Percentiles rank a stretch among this genome's conserved stretches.
Evolutionary conservation across 495 filamentous ascomycete species (phyloP).

Genomic region (Collariella sp.): DNA sequence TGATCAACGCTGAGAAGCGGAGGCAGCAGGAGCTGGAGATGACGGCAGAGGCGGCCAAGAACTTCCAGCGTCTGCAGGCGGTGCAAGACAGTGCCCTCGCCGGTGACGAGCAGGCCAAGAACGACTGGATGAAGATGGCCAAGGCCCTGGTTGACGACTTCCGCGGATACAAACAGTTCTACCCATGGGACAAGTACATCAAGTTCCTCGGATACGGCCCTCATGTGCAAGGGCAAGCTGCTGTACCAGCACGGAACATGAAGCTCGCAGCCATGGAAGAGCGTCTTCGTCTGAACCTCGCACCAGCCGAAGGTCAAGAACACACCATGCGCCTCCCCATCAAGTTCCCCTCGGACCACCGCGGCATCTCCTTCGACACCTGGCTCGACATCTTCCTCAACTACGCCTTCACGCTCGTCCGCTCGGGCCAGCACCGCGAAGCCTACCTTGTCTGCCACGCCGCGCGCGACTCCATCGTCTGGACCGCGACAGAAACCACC

Average conservation of each 20-base stretch:
- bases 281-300: constrained; percentile 47
- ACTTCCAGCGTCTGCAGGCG: constrained; percentile 49
- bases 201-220: constrained; percentile 58
- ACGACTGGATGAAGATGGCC: constrained; percentile 67
- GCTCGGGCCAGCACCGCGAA: constrained; percentile 45
- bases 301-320: constrained; percentile 23
- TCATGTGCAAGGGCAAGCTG: constrained; percentile 39
- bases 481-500: constrained; percentile 56
- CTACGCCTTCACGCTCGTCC: constrained; percentile 67
- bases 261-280: constrained; percentile 65
- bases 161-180: constrained; percentile 65
- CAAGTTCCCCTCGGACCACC: constrained; percentile 54
- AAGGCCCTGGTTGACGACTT: constrained; percentile 73
- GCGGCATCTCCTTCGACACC: constrained; percentile 65
- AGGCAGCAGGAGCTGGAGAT: constrained; percentile 34
- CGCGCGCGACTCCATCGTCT: constrained; percentile 68
- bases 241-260: constrained; percentile 41
- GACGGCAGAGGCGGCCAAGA: constrained; percentile 47
- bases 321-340: constrained; percentile 10
- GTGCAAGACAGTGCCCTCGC: constrained; percentile 42
- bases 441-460: constrained; percentile 70
- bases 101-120: constrained; percentile 45
- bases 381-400: constrained; percentile 92
- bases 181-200: constrained; percentile 61
- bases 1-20: constrained; percentile 30